Evolutionary conservation across 176 grass and related monocot species (phyloP), one percentile per base, ranked within the genome.

Genomic region (Phoenix dactylifera): DNA sequence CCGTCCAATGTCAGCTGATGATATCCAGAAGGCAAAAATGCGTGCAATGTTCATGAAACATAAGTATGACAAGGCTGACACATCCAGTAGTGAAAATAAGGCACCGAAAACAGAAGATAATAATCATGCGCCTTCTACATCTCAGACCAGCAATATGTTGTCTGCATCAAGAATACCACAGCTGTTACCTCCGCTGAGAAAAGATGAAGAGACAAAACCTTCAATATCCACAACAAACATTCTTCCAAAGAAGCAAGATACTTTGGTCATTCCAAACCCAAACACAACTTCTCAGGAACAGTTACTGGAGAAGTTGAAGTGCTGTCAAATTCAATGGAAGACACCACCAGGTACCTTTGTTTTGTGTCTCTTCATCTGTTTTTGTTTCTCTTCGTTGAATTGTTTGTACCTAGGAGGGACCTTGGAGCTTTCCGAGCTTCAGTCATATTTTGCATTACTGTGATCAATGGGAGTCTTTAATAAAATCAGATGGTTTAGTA

Each of bases 21-120:
- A 98, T 79, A 98, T 98, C 52, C 93, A 98, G 57, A 98, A 98
- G 49, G 93, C 93, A 68, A 98, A 98, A 71, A 80, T 86, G 81
- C 87, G 93, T 57, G 93, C 93, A n/a, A 86, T 89, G 76, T 98
- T 85, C 61, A 88, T 92, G 87, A 75, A 85, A 69, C 70, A 92
- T 74, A 98, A 98, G 63, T 79, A 88, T 80, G 87, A 84, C 61
- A 95, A 90, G 76, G 30, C 77, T 74, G 80, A 80, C 51, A 54
- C 76, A 29, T 65, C 49, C 28, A 91, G 82, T 74, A 62, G 54
- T 30, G 78, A 53, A 56, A 77, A 73, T 44, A 83, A 82, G 63
- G 52, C 63, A 18, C 70, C 67, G 55, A 50, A 24, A 49, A 64
- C 30, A 28, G 67, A 87, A 61, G 82, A 57, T 50, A 1, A 53